Evolutionary conservation across 2,329 filamentous ascomycete genomes (phyloP).

Genomic region (Ascochyta rabiei): DNA sequence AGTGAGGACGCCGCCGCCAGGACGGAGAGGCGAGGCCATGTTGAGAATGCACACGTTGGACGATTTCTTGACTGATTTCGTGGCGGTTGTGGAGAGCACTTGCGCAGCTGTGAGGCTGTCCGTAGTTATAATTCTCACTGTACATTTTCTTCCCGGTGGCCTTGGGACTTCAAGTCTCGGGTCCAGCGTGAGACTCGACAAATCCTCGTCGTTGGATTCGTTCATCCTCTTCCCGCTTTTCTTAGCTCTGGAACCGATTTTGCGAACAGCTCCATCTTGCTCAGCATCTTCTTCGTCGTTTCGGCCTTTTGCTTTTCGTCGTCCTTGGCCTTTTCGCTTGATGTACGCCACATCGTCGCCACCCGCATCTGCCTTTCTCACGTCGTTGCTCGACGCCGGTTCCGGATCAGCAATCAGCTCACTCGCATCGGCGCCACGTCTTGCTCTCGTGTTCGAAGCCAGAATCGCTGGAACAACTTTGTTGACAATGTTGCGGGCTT

Average conservation of each 20-base stretch:
- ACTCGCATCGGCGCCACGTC: conserved; percentile 59
- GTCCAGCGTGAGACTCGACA: conserved; percentile 20
- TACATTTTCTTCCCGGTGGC: conserved; percentile 28
- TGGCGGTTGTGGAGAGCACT: conserved; percentile 34
- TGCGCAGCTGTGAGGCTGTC: conserved; percentile 63
- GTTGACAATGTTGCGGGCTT: conserved; percentile 64
- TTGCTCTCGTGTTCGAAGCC: conserved; percentile 60
- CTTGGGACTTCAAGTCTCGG: background rate
- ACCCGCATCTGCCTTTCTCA: background rate
- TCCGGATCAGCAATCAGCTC: conserved; percentile 56
- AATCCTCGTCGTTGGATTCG: conserved; percentile 16
- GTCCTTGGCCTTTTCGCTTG: conserved; percentile 44
- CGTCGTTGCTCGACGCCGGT: conserved; percentile 7
- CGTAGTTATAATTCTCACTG: conserved; percentile 55
- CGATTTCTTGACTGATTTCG: conserved; percentile 23
- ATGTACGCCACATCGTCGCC: conserved; percentile 28
- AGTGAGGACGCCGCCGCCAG: conserved; percentile 66
- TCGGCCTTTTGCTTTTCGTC: conserved; percentile 33
- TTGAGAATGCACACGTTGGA: conserved; percentile 62
- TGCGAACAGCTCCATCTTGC: conserved; percentile 3
- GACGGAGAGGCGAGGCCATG: conserved; percentile 67
- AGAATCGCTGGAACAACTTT: conserved; percentile 64
- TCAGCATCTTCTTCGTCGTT: conserved; percentile 8
- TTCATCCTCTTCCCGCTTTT: conserved; percentile 18
- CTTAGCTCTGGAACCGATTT: conserved; percentile 8